These are phyloP conservation scores for Russula brevipes DNA, from an alignment of 768 basidiomycete genomes.

Conservation along the genomic window DNA sequence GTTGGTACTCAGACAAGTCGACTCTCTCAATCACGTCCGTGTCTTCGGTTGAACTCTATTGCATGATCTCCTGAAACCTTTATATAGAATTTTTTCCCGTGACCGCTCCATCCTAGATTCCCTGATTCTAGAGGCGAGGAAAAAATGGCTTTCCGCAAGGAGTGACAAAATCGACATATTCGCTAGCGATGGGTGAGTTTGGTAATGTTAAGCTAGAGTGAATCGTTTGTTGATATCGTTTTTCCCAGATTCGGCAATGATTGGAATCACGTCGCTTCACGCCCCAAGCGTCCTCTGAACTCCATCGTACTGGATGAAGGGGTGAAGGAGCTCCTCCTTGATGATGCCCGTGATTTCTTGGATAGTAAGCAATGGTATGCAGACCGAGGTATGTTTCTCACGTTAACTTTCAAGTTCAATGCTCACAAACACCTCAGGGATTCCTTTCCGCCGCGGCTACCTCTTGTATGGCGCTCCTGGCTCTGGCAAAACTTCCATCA, in stretches of 20 bases:
- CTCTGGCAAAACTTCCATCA: conserved; percentile 74
- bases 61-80: conserved; percentile 5
- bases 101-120: conserved; percentile 23
- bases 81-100: conserved; percentile 15
- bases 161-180: conserved; percentile 36
- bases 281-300: conserved; percentile 58
- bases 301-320: conserved; percentile 72
- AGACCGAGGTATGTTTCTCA: conserved; percentile 45
- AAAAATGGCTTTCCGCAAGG: conserved; percentile 12
- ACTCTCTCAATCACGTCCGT: conserved; percentile 42
- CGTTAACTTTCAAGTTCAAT: neutral
- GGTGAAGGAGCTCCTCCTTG: conserved; percentile 55
- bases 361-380: conserved; percentile 66
- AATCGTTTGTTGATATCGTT: neutral
- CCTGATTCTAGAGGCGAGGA: conserved; percentile 21
- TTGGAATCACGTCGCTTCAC: conserved; percentile 53
- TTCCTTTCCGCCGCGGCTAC: conserved; percentile 78
- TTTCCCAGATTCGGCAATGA: conserved; percentile 27
- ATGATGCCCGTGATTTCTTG: conserved; percentile 69
- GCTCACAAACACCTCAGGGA: conserved; percentile 30
- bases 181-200: conserved; percentile 40
- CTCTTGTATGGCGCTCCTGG: conserved; percentile 74
- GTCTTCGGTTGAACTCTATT: neutral
- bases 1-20: conserved; percentile 37
- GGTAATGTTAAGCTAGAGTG: neutral